Evolutionary conservation across 2,329 filamentous ascomycete genomes (phyloP).

Genomic region (Hortaea sp.): DNA sequence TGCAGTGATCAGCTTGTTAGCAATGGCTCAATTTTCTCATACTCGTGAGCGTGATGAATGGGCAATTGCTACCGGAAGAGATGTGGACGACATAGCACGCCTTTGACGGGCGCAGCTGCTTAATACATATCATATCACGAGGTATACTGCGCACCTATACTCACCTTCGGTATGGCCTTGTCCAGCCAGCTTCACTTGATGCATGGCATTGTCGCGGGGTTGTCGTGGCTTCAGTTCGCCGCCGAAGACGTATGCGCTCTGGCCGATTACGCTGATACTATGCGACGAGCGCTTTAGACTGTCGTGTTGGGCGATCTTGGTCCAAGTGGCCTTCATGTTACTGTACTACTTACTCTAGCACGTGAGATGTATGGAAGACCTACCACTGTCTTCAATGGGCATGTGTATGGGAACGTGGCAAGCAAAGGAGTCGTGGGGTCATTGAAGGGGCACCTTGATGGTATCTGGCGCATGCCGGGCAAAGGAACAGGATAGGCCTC

Average conservation of each 20-base stretch:
- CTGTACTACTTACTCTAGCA: not conserved
- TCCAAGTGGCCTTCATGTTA: slow-evolving; percentile 21
- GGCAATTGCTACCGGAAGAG: not conserved
- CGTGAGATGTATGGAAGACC: too few species aligned
- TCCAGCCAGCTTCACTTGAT: slow-evolving; percentile 38
- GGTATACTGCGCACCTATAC: too few species aligned
- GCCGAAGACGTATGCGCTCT: slow-evolving; percentile 62
- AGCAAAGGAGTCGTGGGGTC: too few species aligned
- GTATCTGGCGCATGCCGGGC: too few species aligned
- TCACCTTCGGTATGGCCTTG: not conserved
- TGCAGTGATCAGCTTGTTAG: too few species aligned
- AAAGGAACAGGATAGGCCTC: too few species aligned
- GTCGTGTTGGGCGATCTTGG: slow-evolving; percentile 23
- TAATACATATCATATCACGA: too few species aligned
- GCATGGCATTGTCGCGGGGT: slow-evolving; percentile 63
- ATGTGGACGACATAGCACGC: too few species aligned
- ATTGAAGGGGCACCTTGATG: too few species aligned
- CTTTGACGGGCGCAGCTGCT: too few species aligned
- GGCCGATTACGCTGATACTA: slow-evolving; percentile 40
- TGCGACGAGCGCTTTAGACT: slow-evolving; percentile 64
- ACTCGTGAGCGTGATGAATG: not conserved
- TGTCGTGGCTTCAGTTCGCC: slow-evolving; percentile 59
- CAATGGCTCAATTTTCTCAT: not conserved
- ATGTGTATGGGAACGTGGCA: too few species aligned
- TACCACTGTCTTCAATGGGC: too few species aligned